These are phyloP conservation scores for Botrytis hyacinthi DNA, from an alignment of 2,329 filamentous ascomycete species.

Conservation along the genomic window DNA sequence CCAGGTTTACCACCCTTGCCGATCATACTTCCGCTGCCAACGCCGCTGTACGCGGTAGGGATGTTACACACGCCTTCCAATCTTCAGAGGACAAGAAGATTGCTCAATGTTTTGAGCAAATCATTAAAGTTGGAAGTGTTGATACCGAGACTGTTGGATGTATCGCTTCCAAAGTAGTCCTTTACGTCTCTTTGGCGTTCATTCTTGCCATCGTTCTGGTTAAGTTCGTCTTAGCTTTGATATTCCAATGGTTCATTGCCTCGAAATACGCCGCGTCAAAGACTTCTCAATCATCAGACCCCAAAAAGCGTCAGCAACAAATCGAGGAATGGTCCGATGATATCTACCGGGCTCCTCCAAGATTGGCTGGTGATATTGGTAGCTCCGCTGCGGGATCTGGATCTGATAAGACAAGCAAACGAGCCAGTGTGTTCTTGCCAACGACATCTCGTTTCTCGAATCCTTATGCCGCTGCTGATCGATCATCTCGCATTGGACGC, in stretches of 20 bases:
- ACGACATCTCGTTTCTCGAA: conserved; percentile 94
- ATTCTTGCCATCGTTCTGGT: conserved; percentile 84
- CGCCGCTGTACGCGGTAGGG: conserved; percentile 70
- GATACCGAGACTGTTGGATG: conserved; percentile 96
- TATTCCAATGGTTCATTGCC: conserved; percentile 96
- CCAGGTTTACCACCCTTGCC: conserved; percentile 76
- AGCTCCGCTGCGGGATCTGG: conserved; percentile 65
- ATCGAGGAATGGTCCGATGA: conserved; percentile 98
- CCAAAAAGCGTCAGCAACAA: conserved; percentile 82
- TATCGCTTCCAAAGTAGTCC: conserved; percentile 94
- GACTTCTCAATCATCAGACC: conserved; percentile 77
- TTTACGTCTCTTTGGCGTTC: conserved; percentile 88
- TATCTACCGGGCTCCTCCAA: conserved; percentile 87
- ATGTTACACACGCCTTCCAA: conserved; percentile 87
- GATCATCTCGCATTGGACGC: conserved; percentile 47
- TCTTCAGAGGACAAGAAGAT: conserved; percentile 73
- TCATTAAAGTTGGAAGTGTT: conserved; percentile 92
- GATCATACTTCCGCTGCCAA: conserved; percentile 61
- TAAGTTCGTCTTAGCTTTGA: conserved; percentile 83
- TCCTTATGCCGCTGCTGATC: conserved; percentile 72
- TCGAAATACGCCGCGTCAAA: conserved; percentile 80
- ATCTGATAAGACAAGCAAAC: conserved; percentile 72
- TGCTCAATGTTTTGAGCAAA: conserved; percentile 85
- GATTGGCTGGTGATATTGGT: conserved; percentile 71
- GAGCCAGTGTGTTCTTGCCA: conserved; percentile 79